A percentile compares a stretch with the other conserved stretches of the same genome.
phyloP scores from a whole-genome alignment of 306 rosid species.

The Inga laurina region DNA sequence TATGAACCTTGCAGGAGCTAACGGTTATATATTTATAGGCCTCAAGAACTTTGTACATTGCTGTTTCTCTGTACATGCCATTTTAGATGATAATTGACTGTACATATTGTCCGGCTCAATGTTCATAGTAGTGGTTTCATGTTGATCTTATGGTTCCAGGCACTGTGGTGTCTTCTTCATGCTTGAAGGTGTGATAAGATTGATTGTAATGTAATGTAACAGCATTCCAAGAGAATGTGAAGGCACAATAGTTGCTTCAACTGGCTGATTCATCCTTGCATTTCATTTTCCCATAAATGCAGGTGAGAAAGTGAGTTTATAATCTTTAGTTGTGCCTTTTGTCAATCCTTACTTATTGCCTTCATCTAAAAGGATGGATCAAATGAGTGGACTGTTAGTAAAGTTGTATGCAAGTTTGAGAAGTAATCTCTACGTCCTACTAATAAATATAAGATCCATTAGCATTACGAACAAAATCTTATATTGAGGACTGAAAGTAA shows the following conservation, averaged over 20 bases:
- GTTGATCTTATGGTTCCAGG: conserved; percentile 22
- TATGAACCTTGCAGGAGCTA: conserved; percentile 64
- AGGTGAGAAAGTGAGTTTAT: conserved; percentile 19
- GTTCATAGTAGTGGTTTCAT: conserved; percentile 26
- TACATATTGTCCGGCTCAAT: conserved; percentile 21
- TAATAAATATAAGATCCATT: background rate
- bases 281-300: background rate
- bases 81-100: conserved; percentile 25
- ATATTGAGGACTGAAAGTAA: too few relatives aligned
- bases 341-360: background rate
- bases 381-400: background rate
- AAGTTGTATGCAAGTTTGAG: background rate
- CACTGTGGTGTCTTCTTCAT: background rate
- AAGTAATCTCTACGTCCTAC: background rate
- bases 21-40: conserved; percentile 24
- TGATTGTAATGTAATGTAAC: background rate
- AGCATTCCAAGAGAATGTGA: background rate
- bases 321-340: background rate
- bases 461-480: too few relatives aligned
- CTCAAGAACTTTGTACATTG: conserved; percentile 27
- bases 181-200: background rate
- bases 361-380: background rate
- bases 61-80: conserved; percentile 36
- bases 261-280: background rate
- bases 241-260: background rate